phyloP scores from a whole-genome alignment of 2,329 filamentous ascomycete genomes.

The Dothistroma septosporum region DNA sequence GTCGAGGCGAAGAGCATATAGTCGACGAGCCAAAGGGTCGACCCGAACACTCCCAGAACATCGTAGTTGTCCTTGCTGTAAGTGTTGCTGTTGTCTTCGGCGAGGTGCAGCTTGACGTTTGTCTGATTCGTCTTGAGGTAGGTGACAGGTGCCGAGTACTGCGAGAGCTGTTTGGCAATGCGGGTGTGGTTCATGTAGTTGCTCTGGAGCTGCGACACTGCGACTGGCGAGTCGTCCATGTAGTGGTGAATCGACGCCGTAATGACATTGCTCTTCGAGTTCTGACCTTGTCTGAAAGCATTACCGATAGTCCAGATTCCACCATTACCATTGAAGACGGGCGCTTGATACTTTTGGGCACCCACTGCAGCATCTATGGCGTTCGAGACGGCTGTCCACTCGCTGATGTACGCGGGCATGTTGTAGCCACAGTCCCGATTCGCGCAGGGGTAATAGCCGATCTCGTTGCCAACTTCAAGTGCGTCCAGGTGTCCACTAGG shows the following conservation, averaged over 20 bases:
- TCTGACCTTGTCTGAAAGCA: constrained; percentile 11
- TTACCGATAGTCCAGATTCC: constrained; percentile 11
- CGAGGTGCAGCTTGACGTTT: constrained; percentile 9
- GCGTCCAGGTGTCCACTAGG: constrained; percentile 12
- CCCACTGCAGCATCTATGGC: constrained; percentile 6
- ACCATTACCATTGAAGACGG: constrained; percentile 8
- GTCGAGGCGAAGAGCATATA: constrained; percentile 16
- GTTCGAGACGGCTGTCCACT: constrained; percentile 9
- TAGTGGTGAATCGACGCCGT: constrained; percentile 13
- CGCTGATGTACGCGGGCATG: constrained; percentile 7
- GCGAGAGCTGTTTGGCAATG: constrained; percentile 8
- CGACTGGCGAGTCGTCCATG: constrained; percentile 8
- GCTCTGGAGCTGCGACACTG: constrained; percentile 8
- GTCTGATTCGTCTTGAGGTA: constrained; percentile 11
- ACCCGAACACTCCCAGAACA: constrained; percentile 12
- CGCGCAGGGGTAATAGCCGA: constrained; percentile 9
- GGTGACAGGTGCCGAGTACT: constrained; percentile 8
- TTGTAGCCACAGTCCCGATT: constrained; percentile 7
- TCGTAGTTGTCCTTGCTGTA: constrained; percentile 12
- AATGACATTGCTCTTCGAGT: constrained; percentile 3
- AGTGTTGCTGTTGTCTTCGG: constrained; percentile 17
- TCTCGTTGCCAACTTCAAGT: constrained; percentile 18
- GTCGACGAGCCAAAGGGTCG: constrained; percentile 14
- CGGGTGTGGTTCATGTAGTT: constrained; percentile 19
- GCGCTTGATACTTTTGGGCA: constrained; percentile 10